phyloP scores from a whole-genome alignment of 306 rosid species.

The Argentina anserina region DNA sequence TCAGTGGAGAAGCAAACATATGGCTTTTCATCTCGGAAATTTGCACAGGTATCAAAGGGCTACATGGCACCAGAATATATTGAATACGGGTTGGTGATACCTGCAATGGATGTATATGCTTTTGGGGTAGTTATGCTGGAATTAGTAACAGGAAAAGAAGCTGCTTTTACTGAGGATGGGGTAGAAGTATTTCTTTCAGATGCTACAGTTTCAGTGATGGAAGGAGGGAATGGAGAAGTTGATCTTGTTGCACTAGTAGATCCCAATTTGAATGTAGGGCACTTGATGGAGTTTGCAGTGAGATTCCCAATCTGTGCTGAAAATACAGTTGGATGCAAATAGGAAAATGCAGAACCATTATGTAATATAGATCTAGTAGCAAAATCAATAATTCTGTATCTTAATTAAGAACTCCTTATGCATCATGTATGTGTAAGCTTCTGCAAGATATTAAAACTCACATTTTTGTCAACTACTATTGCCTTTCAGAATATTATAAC shows the following conservation, averaged over 20 bases:
- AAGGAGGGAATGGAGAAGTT: constrained; percentile 32
- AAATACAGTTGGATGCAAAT: constrained; percentile 24
- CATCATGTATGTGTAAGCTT: background rate
- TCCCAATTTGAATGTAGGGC: constrained; percentile 31
- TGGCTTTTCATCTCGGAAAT: constrained; percentile 7
- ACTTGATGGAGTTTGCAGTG: constrained; percentile 25
- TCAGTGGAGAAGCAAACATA: constrained; percentile 26
- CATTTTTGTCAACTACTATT: background rate
- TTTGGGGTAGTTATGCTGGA: constrained; percentile 61
- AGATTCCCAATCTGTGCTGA: constrained; percentile 24
- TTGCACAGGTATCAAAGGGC: constrained; percentile 23
- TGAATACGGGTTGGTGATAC: constrained; percentile 34
- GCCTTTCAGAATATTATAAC: background rate
- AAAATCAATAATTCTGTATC: background rate
- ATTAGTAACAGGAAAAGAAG: constrained; percentile 50
- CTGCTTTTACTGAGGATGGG: constrained; percentile 35
- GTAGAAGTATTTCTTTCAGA: constrained; percentile 39
- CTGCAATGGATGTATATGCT: constrained; percentile 62
- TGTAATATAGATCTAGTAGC: background rate
- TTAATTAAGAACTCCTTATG: background rate
- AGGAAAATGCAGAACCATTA: background rate
- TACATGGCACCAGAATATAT: constrained; percentile 51
- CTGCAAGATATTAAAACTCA: background rate
- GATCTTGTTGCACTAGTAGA: constrained; percentile 37
- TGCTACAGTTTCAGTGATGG: constrained; percentile 24